phyloP scores from a whole-genome alignment of 768 basidiomycete species.

The Tricholoma hemisulphureum region DNA sequence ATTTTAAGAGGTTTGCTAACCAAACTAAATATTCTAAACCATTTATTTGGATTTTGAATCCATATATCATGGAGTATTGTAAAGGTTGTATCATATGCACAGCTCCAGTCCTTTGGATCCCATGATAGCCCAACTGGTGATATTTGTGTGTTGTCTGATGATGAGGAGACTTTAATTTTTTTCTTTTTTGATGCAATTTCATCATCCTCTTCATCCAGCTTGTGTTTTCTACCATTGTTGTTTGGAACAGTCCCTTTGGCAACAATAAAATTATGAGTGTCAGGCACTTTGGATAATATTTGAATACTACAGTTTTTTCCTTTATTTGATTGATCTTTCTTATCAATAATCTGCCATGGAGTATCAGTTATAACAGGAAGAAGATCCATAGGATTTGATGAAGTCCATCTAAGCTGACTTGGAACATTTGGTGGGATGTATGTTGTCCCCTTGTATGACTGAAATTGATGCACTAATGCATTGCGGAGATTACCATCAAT shows the following conservation, averaged over 20 bases:
- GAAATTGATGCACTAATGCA: not conserved
- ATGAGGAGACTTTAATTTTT: not conserved
- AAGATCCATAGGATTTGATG: slow-evolving; percentile 1
- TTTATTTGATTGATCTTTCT: too few species aligned
- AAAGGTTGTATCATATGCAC: slow-evolving; percentile 9
- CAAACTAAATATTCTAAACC: not conserved
- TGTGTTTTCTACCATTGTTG: not conserved
- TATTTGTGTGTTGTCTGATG: not conserved
- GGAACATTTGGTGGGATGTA: slow-evolving; percentile 4
- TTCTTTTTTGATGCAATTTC: not conserved
- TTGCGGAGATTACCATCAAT: not conserved
- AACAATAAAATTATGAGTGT: not conserved
- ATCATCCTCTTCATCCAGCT: not conserved
- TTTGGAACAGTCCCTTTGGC: not conserved
- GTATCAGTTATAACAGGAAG: not conserved
- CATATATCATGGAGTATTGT: slow-evolving; percentile 6
- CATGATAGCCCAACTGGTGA: not conserved
- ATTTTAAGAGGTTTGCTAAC: not conserved
- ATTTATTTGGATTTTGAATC: not conserved
- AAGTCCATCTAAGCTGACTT: not conserved
- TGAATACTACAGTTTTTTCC: not conserved
- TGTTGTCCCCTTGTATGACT: not conserved
- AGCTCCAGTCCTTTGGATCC: slow-evolving; percentile 4
- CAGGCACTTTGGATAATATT: not conserved
- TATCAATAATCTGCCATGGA: slow-evolving; percentile 2